Conservation (phyloP, 2,329 filamentous ascomycete species). For the Hymenoscyphus infarciens region DNA sequence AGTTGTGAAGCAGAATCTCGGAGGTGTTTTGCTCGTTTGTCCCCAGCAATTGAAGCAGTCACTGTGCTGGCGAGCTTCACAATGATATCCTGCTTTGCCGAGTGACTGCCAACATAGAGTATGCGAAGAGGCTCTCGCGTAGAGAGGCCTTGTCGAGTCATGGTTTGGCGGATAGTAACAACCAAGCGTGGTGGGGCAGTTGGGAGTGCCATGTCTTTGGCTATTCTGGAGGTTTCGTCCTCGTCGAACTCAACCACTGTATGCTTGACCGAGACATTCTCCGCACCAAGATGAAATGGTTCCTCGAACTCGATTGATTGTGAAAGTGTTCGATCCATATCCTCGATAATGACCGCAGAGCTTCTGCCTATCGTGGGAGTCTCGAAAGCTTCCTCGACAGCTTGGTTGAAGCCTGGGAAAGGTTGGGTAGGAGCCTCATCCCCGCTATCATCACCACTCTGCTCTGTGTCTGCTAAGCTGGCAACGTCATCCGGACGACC, state of each 20-base stretch:
- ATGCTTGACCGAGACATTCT: slow-evolving; percentile 45
- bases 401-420: slow-evolving; percentile 26
- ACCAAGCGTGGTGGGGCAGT: slow-evolving; percentile 38
- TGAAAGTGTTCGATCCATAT: slow-evolving; percentile 29
- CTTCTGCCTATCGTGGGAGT: slow-evolving; percentile 34
- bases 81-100: slow-evolving; percentile 41
- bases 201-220: slow-evolving; percentile 34
- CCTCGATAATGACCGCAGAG: slow-evolving; percentile 29
- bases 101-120: slow-evolving; percentile 46
- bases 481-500: slow-evolving; percentile 35
- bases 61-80: slow-evolving; percentile 48
- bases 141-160: slow-evolving; percentile 44
- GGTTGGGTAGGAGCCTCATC: slow-evolving; percentile 29
- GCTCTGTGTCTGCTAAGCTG: slow-evolving; percentile 36
- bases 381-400: slow-evolving; percentile 30
- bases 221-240: slow-evolving; percentile 39
- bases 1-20: slow-evolving; percentile 40
- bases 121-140: slow-evolving; percentile 46
- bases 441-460: slow-evolving; percentile 34
- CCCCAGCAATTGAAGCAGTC: slow-evolving; percentile 38
- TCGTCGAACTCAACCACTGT: slow-evolving; percentile 43
- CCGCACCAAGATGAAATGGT: slow-evolving; percentile 36
- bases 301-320: slow-evolving; percentile 47
- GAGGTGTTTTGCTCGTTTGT: slow-evolving; percentile 33
- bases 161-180: slow-evolving; percentile 46